Base-by-base conservation (phyloP, 345 rosid species). In the Euphorbia tirucalli region DNA sequence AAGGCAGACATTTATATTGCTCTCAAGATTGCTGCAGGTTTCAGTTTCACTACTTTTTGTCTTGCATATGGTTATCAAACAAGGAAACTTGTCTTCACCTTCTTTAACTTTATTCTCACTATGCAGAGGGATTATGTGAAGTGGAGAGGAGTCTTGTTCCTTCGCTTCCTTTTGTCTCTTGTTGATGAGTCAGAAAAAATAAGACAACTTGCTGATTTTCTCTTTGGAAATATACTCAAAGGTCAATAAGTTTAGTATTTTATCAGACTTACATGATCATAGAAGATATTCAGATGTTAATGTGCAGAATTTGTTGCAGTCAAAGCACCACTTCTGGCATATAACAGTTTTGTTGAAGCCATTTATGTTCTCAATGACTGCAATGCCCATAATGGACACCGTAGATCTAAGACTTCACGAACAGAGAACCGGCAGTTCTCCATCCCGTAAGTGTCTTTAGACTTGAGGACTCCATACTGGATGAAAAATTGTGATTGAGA, bases 331-430 rank as follows among this genome's bases (percentile, higher is more conserved):
- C 97, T 95, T 68, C 81, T 92, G 73, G 99, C 97, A 76, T 92
- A 92, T 83, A 94, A 94, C 81, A 94, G 99, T 81, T 95, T 95
- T 32, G 92, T 95, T 70, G 99, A 92, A 85, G 92, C 99, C 63
- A 80, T 92, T 67, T 95, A 85, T 81, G 91, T 90, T 50, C 87
- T 95, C 66, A 95, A 95, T 60, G 91, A 95, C 78, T 89, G 93
- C 81, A 81, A 75, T 64, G 82, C 84, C 44, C 94, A 87, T 76
- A 82, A 41, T 31, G 86, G 91, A 57, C 95, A 82, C 69, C 75
- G 49, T 75, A 83, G 79, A 35, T 80, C 93, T 9, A 91, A 87
- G 77, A 84, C 64, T 76, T 81, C 89, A 32, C 77, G 69, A 74
- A 74, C 81, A 16, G 92, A 89, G 79, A 83, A 81, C 71, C 85